A percentile compares a stretch with the other conserved stretches of the same genome.
Evolutionary conservation across 345 rosid species (phyloP).

Genomic region (Eucalyptus curtisii): DNA sequence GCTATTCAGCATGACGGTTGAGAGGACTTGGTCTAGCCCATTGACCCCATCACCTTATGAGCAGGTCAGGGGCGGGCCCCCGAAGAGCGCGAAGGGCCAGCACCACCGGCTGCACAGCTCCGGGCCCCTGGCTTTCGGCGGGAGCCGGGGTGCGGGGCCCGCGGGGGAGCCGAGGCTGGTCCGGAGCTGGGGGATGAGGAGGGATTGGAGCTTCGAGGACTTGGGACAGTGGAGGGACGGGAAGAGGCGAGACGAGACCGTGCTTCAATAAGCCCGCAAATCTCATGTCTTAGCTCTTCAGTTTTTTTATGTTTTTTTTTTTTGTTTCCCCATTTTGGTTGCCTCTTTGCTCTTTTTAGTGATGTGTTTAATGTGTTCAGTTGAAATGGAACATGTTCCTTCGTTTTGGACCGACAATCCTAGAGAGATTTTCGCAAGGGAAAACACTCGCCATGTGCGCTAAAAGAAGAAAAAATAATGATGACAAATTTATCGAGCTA

Average conservation of each 20-base stretch:
- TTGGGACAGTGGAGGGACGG: not conserved
- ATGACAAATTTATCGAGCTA: not conserved
- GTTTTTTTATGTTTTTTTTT: not conserved
- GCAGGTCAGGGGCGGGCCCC: not conserved
- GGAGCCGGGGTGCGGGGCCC: not conserved
- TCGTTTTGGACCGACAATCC: not conserved
- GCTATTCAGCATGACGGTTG: not conserved
- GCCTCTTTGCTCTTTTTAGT: not conserved
- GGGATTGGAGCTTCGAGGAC: slow-evolving; percentile 5
- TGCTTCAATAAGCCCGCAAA: not conserved
- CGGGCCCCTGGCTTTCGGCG: not conserved
- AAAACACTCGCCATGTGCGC: not conserved
- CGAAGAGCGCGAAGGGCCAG: not conserved
- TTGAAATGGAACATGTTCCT: not conserved
- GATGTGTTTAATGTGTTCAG: not conserved
- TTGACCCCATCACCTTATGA: not conserved
- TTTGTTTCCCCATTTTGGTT: not conserved
- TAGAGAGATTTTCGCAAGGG: not conserved
- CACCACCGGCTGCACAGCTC: not conserved
- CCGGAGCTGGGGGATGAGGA: not conserved
- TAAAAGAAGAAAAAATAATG: not conserved
- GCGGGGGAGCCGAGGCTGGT: not conserved
- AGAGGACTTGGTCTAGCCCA: not conserved
- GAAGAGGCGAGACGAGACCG: not conserved
- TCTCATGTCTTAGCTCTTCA: not conserved